A percentile compares a stretch with the other conserved stretches of the same genome.
Evolutionary conservation across 2,329 filamentous ascomycete species (phyloP).

Genomic region (Fusarium albidum): DNA sequence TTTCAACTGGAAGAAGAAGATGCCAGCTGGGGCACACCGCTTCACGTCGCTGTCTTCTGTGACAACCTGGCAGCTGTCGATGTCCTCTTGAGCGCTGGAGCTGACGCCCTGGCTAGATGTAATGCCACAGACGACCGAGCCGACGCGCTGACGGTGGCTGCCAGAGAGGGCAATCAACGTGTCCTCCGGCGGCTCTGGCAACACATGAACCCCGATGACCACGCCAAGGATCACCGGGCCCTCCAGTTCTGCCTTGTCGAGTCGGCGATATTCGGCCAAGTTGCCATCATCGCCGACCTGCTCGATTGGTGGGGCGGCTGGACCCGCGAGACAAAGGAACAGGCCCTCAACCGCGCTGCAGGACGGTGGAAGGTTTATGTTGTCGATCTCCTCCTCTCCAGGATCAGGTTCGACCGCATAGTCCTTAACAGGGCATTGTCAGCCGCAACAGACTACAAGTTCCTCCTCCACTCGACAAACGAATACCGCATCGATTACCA

Average conservation of each 20-base stretch:
- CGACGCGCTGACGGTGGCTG: not conserved
- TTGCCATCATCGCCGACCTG: slow-evolving; percentile 22
- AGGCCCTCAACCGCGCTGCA: slow-evolving; percentile 20
- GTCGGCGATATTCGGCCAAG: slow-evolving; percentile 24
- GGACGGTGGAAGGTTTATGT: slow-evolving; percentile 23
- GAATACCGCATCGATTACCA: not conserved
- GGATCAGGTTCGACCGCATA: no score
- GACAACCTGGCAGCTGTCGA: not conserved
- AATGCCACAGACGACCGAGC: no score
- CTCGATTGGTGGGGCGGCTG: slow-evolving; percentile 29
- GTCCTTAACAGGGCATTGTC: not conserved
- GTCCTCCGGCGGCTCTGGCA: not conserved
- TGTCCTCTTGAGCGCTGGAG: not conserved
- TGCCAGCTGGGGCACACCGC: not conserved
- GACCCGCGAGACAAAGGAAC: slow-evolving; percentile 3
- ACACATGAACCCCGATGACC: not conserved
- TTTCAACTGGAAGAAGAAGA: no score
- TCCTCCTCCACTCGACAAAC: not conserved
- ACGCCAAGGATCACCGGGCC: not conserved
- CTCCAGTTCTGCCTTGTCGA: slow-evolving; percentile 8
- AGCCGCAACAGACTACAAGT: not conserved
- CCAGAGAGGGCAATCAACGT: not conserved
- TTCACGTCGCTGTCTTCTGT: not conserved
- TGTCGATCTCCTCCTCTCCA: slow-evolving; percentile 11
- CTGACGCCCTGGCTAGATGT: not conserved